Conservation (phyloP, 2,329 filamentous ascomycete genomes). For the Botryotinia convoluta region DNA sequence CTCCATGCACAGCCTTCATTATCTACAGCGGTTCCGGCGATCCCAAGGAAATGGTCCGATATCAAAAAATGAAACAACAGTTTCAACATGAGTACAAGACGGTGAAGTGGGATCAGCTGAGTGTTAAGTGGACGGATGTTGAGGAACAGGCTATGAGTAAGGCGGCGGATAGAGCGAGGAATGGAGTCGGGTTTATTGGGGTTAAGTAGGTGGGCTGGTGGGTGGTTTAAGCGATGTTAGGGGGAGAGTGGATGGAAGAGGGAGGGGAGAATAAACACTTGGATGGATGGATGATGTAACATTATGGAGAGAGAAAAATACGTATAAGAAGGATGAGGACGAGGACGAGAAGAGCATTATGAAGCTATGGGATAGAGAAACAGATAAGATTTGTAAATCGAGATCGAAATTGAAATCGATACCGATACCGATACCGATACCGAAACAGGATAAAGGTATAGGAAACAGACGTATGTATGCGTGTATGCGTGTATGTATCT, state of each 20-base stretch:
- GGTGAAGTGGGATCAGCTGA: constrained; percentile 64
- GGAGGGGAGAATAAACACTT: background rate
- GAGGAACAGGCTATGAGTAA: constrained; percentile 62
- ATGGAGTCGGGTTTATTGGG: constrained; percentile 62
- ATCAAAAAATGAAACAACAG: constrained; percentile 59
- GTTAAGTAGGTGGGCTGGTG: constrained; percentile 54
- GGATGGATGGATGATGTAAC: background rate
- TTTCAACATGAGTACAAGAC: constrained; percentile 65
- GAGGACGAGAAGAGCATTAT: too few species aligned
- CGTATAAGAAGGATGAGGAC: background rate
- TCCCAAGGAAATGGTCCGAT: constrained; percentile 61
- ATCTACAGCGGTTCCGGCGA: constrained; percentile 66
- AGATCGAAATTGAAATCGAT: background rate
- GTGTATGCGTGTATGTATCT: background rate
- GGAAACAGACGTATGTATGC: background rate
- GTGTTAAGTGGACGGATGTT: constrained; percentile 64
- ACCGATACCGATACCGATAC: background rate
- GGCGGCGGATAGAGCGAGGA: constrained; percentile 55
- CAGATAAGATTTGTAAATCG: background rate
- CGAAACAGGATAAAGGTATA: background rate
- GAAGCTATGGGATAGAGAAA: background rate
- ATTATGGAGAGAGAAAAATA: background rate
- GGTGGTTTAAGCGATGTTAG: background rate
- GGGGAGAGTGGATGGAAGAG: background rate
- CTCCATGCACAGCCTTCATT: constrained; percentile 63